Conservation (phyloP, 441 rosid species). For the Omphalea diandra region DNA sequence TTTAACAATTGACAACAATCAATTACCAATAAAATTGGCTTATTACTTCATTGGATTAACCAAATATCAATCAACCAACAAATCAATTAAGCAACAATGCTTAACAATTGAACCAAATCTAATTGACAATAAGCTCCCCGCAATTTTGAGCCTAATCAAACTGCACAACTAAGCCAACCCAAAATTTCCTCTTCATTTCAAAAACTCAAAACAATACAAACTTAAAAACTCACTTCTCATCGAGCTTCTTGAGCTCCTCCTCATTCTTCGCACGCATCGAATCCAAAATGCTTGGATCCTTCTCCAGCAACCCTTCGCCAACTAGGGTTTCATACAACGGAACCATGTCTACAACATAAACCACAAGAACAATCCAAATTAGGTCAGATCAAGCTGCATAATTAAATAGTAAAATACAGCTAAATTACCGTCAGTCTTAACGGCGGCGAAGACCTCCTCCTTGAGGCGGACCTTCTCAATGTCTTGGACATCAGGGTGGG, state of each 20-base stretch:
- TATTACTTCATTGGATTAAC: too few species aligned
- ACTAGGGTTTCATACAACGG: conserved; percentile 87
- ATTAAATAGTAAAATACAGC: too few species aligned
- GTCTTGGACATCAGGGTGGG: conserved; percentile 76
- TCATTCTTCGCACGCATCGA: conserved; percentile 64
- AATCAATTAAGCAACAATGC: neutral
- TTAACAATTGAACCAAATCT: conserved; percentile 8
- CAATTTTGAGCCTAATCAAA: conserved; percentile 7
- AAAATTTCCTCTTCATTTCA: too few species aligned
- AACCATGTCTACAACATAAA: conserved; percentile 62
- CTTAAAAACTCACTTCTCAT: conserved; percentile 74
- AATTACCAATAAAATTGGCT: too few species aligned
- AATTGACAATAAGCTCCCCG: neutral
- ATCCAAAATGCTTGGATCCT: conserved; percentile 66
- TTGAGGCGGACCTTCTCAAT: conserved; percentile 90
- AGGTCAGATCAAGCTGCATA: conserved; percentile 2
- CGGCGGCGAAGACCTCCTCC: conserved; percentile 78
- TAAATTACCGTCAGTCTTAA: conserved; percentile 61
- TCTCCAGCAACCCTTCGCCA: conserved; percentile 59
- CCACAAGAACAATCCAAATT: neutral
- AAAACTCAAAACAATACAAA: too few species aligned
- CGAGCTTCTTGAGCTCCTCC: conserved; percentile 86
- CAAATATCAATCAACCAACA: neutral
- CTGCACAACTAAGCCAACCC: neutral
- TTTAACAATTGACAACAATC: too few species aligned